phyloP scores from a whole-genome alignment of 23 red algal species.

The Gracilaria domingensis region DNA sequence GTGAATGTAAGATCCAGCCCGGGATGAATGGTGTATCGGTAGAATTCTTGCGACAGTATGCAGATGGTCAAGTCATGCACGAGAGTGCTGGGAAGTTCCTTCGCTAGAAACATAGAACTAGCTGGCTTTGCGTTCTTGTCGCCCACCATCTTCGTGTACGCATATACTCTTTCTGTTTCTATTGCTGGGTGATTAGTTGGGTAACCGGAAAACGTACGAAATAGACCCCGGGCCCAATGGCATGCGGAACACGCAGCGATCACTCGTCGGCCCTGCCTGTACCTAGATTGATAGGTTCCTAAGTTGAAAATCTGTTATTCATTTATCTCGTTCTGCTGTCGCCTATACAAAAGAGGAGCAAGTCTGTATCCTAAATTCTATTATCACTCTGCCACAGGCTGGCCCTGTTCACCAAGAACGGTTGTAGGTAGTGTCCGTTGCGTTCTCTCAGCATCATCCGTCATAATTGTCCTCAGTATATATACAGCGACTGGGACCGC shows the following conservation, averaged over 20 bases:
- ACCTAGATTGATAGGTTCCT: not conserved
- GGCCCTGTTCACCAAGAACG: not conserved
- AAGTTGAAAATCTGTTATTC: slow-evolving; percentile 23
- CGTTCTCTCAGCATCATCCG: slow-evolving; percentile 1
- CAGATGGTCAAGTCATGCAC: slow-evolving; percentile 9
- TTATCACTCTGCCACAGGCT: not conserved
- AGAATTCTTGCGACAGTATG: slow-evolving; percentile 44
- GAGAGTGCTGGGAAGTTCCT: slow-evolving; percentile 40
- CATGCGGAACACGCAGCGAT: not conserved
- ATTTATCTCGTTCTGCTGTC: not conserved
- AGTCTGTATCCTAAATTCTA: not conserved
- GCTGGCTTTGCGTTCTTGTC: not conserved
- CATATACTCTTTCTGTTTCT: not conserved
- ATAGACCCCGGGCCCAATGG: not conserved
- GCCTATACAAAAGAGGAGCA: not conserved
- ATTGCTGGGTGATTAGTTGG: not conserved
- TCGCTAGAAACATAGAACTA: not conserved
- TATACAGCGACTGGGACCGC: slow-evolving; percentile 94
- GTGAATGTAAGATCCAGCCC: slow-evolving; percentile 47
- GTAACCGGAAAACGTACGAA: not conserved
- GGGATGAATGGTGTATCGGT: slow-evolving; percentile 58
- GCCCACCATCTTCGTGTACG: not conserved
- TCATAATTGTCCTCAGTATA: slow-evolving; percentile 75
- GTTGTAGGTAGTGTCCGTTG: not conserved
- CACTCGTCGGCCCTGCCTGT: not conserved